A percentile compares a stretch with the other conserved stretches of the same genome.
These are phyloP conservation scores for Trichocomaceae sp. DNA, from an alignment of 2,329 filamentous ascomycete species.

Conservation along the genomic window DNA sequence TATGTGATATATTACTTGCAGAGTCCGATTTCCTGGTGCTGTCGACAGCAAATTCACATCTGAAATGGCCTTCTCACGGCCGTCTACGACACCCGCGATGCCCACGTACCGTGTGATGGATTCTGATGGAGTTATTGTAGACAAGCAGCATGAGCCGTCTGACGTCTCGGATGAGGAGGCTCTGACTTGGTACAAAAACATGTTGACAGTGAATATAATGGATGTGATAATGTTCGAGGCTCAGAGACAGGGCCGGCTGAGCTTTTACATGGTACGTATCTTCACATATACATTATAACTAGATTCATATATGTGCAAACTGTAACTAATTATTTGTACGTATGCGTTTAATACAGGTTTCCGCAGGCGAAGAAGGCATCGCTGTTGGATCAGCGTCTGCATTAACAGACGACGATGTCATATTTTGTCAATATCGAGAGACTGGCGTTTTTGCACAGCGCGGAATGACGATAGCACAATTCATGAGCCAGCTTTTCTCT, in stretches of 20 bases:
- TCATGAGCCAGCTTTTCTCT: constrained; percentile 93
- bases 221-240: constrained; percentile 98
- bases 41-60: constrained; percentile 89
- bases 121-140: constrained; percentile 77
- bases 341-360: constrained; percentile 43
- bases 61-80: constrained; percentile 67
- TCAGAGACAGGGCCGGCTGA: constrained; percentile 85
- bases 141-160: constrained; percentile 59
- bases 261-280: constrained; percentile 84
- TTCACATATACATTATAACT: background rate
- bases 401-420: constrained; percentile 73
- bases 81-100: constrained; percentile 66
- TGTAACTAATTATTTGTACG: background rate
- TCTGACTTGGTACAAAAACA: constrained; percentile 56
- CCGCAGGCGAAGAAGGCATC: constrained; percentile 88
- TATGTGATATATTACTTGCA: constrained; percentile 23
- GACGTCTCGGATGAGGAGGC: constrained; percentile 60
- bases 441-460: constrained; percentile 85
- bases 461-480: constrained; percentile 78
- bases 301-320: background rate
- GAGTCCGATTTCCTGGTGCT: constrained; percentile 78
- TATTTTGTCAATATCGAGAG: constrained; percentile 93
- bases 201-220: constrained; percentile 73
- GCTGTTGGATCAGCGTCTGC: constrained; percentile 83
- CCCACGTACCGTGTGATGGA: constrained; percentile 89